Base-by-base conservation (phyloP, 2,329 filamentous ascomycete genomes). In the Alternaria viburni region DNA sequence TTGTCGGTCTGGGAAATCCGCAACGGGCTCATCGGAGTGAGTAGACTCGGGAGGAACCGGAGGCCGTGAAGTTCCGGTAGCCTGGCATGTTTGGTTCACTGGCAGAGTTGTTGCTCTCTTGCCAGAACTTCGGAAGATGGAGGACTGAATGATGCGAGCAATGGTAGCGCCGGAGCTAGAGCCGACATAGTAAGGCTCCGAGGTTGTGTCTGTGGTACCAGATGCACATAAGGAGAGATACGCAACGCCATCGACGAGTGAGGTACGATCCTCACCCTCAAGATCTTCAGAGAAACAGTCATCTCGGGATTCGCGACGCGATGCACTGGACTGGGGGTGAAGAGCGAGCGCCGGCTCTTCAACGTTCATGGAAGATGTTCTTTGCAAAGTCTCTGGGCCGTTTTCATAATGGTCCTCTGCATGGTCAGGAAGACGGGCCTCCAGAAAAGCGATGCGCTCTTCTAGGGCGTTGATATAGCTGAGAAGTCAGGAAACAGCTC, bases 151-250 rank as follows among this genome's bases (percentile, higher is more conserved):
- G 36, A 73, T 64, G 28, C 70, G 68, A 59, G 73, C 73, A 60
- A 75, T 75, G 10, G 69, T 70, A 52, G 73, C 73, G 10, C 73
- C 73, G 36, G 73, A 74, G 56, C 71, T 74, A 11, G 71, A 73
- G 6, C 73, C 73, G 26, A 75, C 69, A 51, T 75, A 75, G 57
- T 69, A 74, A 7, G 71, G 73, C 46, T 73, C 71, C 41, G 62
- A 64, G 2, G 62, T 63, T 17, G 67, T 64, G 44, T 74, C 70
- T 32, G 71, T 74, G 2, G 70, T 71, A 12, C 72, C 72, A 46
- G 72, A 73, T 9, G 72, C 72, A 30, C 72, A 74, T 3, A 75
- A 57, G 41, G 72, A 75, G 19, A 75, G 65, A 30, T 75, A 75
- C 6, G 72, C 72, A 10, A 75, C 72, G 21, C 72, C 72, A 54